Base-by-base conservation (phyloP, 495 filamentous ascomycete genomes). In the Penicillium odoratum region DNA sequence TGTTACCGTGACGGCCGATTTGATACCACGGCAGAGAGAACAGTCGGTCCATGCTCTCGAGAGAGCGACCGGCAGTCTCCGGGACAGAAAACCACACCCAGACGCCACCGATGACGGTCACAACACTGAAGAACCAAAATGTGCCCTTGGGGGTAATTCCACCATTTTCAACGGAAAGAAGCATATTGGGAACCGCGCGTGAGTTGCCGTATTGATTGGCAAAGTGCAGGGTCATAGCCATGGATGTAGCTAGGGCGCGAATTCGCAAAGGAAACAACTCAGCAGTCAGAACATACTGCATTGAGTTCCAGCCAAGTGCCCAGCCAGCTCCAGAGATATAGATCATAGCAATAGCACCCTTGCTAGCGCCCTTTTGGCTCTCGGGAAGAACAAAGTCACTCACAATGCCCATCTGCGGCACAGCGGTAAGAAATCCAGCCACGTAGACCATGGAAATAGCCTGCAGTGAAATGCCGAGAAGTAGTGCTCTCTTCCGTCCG, bases 271-370 rank as follows among this genome's bases (percentile, higher is more conserved):
- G 88, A 71, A 88, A 92, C 33, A 92, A 79, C 65, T 92, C 89
- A 0, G 87, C 84, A 25, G 86, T 89, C 48, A 91, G 77, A 2
- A 92, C 79, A 57, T 90, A 92, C 62, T 89, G 88, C 76, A 90
- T 88, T 5, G 77, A 81, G 64, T 89, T 90, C 86, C 87, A 91
- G 48, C 88, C 88, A 0, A 90, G 73, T 0, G 87, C 86, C 87
- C 88, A 91, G 2, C 88, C 86, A 15, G 82, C 69, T 3, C 85
- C 85, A 0, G 80, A 85, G 43, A 90, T 36, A 59, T 85, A 90
- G 51, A 90, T 87, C 81, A 86, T 84, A 29, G 81, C 83, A 56
- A 89, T 81, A 15, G 82, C 85, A 34, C 78, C 85, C 45, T 75
- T 69, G 47, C 81, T 81, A 5, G 76, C 72, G 47, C 59, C 74